Base-by-base conservation (phyloP, 1,139 yeast species). In the Candida sanyaensis region DNA sequence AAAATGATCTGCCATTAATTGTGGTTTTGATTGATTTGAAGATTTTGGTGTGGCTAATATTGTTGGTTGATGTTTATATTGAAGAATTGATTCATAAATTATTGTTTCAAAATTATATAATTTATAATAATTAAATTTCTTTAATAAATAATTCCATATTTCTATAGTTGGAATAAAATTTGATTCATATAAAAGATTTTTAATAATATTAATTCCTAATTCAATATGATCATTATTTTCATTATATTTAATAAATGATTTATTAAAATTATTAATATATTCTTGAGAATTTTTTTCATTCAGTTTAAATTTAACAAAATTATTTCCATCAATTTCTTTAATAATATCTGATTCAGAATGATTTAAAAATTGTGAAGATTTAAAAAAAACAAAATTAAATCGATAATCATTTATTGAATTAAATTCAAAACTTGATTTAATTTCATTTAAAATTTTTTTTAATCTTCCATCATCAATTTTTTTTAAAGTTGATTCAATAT, bases 301-400 rank as follows among this genome's bases (percentile, higher is more conserved):
- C 51, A 49, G 53, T n/a, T 38, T 28, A 23, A 54, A 54, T 12
- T 41, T 26, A 4, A 50, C 38, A 29, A 37, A 50, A 13, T 44
- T 42, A n/a, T 32, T 41, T 7, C 44, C 46, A 8, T 43, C 41
- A n/a, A 47, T 24, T 29, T 45, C 41, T 10, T 36, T 37, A 5
- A 28, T n/a, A n/a, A 43, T 24, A 33, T 52, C 55, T 1, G 49
- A 31, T 17, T 68, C 67, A 37, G 64, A 63, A 45, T 69, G 68
- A 45, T 66, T 71, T 28, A 71, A 56, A 55, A 61, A 62, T 32
- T 69, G 68, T 0, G 70, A 68, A 1, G 76, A 66, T 46, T 68
- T 69, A 55, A 57, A 61, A 46, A 64, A 50, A 30, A 45, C 42
- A 23, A 56, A 56, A n/a, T 45, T 41, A 5, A 10, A 13, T 30